These are phyloP conservation scores for Plasmodium relictum DNA, from an alignment of 169 alveolate genomes.

Conservation along the genomic window DNA sequence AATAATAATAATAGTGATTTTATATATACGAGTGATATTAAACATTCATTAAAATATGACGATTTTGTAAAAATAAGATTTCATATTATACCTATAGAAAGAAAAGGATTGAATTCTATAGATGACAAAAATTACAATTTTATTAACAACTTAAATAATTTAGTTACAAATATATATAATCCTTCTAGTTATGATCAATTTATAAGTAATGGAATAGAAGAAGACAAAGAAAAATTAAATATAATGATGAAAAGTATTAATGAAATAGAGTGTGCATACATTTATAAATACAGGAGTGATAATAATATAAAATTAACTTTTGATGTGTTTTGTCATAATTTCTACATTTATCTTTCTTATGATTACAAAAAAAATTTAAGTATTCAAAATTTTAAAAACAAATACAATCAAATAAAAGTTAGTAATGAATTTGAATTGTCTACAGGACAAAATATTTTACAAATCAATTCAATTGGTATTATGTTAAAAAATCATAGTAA, in stretches of 20 bases:
- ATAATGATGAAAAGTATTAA: constrained; percentile 44
- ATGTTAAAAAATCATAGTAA: constrained; percentile 1
- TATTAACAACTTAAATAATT: constrained; percentile 52
- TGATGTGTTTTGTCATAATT: constrained; percentile 66
- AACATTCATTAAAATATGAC: constrained; percentile 51
- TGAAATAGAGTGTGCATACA: constrained; percentile 75
- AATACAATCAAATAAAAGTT: constrained; percentile 14
- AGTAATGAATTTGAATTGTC: constrained; percentile 21
- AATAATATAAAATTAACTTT: constrained; percentile 68
- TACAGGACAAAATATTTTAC: constrained; percentile 43
- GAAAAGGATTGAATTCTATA: constrained; percentile 33
- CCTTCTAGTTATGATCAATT: constrained; percentile 64
- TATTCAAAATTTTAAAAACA: constrained; percentile 39
- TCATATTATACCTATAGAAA: constrained; percentile 57
- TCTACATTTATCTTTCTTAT: constrained; percentile 57
- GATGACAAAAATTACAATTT: constrained; percentile 34
- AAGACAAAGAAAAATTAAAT: constrained; percentile 61
- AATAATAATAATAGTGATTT: constrained; percentile 14
- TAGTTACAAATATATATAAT: constrained; percentile 34
- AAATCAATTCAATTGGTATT: constrained; percentile 54
- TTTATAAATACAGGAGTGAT: constrained; percentile 70
- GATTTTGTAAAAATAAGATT: constrained; percentile 64
- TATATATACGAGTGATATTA: constrained; percentile 72
- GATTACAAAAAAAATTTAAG: constrained; percentile 57
- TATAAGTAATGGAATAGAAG: constrained; percentile 16